Evolutionary conservation across 306 rosid genomes (phyloP).

Genomic region (Crotalaria pallida): DNA sequence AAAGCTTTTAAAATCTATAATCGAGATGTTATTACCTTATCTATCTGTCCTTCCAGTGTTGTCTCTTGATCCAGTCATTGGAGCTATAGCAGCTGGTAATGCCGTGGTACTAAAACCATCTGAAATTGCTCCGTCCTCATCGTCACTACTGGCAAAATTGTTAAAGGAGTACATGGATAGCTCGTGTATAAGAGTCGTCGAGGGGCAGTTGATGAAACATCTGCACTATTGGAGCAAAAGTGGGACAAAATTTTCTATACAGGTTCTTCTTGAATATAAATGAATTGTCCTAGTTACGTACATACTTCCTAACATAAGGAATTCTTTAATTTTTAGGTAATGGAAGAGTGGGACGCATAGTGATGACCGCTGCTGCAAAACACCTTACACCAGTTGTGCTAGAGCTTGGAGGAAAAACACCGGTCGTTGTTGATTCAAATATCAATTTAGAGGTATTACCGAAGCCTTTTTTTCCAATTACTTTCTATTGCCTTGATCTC

Average conservation of each 20-base stretch:
- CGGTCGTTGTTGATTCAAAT: conserved; percentile 72
- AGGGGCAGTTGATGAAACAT: conserved; percentile 81
- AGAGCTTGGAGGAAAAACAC: conserved; percentile 99
- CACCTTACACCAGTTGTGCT: conserved; percentile 95
- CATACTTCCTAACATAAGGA: neutral
- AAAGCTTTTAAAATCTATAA: neutral
- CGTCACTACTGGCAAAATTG: conserved; percentile 70
- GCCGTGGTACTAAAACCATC: conserved; percentile 96
- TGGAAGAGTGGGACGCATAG: conserved; percentile 71
- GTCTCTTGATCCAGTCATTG: conserved; percentile 91
- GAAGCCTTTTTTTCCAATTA: neutral
- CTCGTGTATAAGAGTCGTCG: conserved; percentile 70
- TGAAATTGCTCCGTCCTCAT: conserved; percentile 82
- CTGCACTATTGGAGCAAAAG: conserved; percentile 83
- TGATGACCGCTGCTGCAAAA: conserved; percentile 95
- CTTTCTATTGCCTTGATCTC: neutral
- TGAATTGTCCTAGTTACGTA: neutral
- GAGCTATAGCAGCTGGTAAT: conserved; percentile 98
- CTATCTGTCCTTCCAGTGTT: conserved; percentile 49
- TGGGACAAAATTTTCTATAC: conserved; percentile 99
- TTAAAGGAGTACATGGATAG: conserved; percentile 66
- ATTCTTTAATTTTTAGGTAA: conserved; percentile 48
- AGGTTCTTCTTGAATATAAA: conserved; percentile 40
- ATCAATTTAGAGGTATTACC: conserved; percentile 64
- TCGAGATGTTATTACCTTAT: neutral